These are phyloP conservation scores for Phytophthora megakarya DNA, from an alignment of 352 stramenopile genomes.

Conservation along the genomic window DNA sequence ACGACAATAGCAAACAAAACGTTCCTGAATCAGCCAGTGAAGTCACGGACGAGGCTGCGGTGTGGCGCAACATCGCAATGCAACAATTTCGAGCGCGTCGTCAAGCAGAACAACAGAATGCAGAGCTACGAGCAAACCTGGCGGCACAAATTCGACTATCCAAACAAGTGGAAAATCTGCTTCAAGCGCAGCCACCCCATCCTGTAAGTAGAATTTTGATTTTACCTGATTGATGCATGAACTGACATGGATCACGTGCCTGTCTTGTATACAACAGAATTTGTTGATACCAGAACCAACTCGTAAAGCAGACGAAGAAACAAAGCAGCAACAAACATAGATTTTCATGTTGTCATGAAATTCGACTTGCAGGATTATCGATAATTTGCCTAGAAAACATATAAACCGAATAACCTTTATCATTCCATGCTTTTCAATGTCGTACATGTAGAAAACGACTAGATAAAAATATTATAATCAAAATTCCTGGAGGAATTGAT, in stretches of 20 bases:
- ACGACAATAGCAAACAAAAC: neutral
- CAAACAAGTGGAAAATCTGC: conserved; percentile 24
- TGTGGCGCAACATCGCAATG: conserved; percentile 22
- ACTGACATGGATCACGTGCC: no score
- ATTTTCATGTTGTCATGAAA: no score
- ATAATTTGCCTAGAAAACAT: no score
- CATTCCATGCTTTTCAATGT: no score
- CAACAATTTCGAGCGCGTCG: conserved; percentile 29
- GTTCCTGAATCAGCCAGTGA: neutral
- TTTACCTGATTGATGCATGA: neutral
- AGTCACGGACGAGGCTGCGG: neutral
- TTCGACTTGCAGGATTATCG: no score
- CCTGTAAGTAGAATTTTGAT: conserved; percentile 6
- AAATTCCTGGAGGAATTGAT: no score
- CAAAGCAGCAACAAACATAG: neutral
- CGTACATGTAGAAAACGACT: no score
- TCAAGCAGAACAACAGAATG: conserved; percentile 22
- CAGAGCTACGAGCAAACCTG: conserved; percentile 16
- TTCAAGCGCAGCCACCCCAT: conserved; percentile 19
- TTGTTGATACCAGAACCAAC: neutral
- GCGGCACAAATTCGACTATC: conserved; percentile 19
- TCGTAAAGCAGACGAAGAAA: neutral
- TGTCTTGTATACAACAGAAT: no score
- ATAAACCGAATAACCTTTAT: no score
- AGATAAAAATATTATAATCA: no score